Evolutionary conservation across 495 filamentous ascomycete genomes (phyloP).

Genomic region (Trichoderma erinaceum): DNA sequence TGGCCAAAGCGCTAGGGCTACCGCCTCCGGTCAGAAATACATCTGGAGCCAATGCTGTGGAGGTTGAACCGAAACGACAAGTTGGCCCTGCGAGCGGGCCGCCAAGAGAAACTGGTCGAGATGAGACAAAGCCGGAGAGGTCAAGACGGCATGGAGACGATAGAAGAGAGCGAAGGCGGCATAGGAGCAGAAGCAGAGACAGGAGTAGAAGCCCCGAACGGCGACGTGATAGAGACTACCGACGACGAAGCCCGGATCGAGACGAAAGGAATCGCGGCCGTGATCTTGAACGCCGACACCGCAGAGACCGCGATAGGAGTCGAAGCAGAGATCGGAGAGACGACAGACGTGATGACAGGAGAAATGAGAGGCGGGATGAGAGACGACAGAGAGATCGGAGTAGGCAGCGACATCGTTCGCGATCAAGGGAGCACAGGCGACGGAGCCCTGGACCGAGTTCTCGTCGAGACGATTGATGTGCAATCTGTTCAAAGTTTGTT

Average conservation of each 20-base stretch:
- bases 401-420: constrained; percentile 20
- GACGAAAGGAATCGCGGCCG: not conserved
- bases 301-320: constrained; percentile 28
- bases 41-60: constrained; percentile 46
- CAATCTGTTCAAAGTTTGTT: not conserved
- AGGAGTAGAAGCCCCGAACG: constrained; percentile 19
- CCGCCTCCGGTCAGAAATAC: constrained; percentile 51
- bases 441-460: constrained; percentile 16
- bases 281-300: constrained; percentile 6
- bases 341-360: not conserved
- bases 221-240: constrained; percentile 18
- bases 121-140: constrained; percentile 18
- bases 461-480: not conserved
- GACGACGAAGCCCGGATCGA: constrained; percentile 18
- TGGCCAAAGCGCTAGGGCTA: constrained; percentile 73
- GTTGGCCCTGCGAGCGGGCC: constrained; percentile 1
- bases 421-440: constrained; percentile 16
- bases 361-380: constrained; percentile 1
- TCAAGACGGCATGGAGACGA: constrained; percentile 26
- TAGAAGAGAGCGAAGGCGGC: constrained; percentile 31
- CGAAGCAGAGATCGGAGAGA: constrained; percentile 32
- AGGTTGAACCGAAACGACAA: constrained; percentile 27
- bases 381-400: constrained; percentile 28
- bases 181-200: constrained; percentile 26
- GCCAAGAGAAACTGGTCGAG: not conserved